These are phyloP conservation scores for Cutaneotrichosporon sp. DNA, from an alignment of 1,284 basidiomycete species.

Conservation along the genomic window DNA sequence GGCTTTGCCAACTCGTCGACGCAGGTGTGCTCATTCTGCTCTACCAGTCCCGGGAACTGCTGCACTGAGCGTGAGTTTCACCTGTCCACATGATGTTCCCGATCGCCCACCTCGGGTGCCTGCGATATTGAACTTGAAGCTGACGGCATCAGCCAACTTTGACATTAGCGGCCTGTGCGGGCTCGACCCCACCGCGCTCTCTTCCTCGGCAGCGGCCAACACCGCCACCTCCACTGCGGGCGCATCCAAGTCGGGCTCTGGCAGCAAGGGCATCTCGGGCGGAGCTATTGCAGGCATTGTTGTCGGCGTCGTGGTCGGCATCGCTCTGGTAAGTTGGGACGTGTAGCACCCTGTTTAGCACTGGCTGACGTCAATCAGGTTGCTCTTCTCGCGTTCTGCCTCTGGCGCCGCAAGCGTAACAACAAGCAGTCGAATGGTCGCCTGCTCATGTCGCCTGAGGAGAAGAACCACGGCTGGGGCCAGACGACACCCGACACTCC, in stretches of 20 bases:
- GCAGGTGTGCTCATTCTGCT: conserved; percentile 54
- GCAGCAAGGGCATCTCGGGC: conserved; percentile 28
- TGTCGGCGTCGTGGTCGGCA: conserved; percentile 43
- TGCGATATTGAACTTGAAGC: neutral
- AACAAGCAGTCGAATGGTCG: conserved; percentile 5
- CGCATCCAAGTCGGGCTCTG: conserved; percentile 8
- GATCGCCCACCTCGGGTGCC: neutral
- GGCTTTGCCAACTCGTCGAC: conserved; percentile 51
- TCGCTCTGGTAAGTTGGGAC: conserved; percentile 29
- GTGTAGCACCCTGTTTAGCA: neutral
- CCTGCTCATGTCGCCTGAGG: conserved; percentile 4
- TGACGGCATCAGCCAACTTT: conserved; percentile 24
- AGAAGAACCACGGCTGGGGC: conserved; percentile 7
- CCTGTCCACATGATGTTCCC: neutral
- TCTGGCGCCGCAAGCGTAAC: conserved; percentile 27
- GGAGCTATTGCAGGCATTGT: conserved; percentile 50
- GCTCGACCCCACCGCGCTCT: conserved; percentile 26
- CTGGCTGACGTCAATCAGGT: conserved; percentile 31
- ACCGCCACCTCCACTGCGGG: conserved; percentile 23
- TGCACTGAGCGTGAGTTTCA: conserved; percentile 36
- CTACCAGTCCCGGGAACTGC: conserved; percentile 40
- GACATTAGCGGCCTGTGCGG: conserved; percentile 37
- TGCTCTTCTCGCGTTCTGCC: conserved; percentile 34
- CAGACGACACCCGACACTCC: neutral
- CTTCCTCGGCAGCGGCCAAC: conserved; percentile 20